Evolutionary conservation across 129 eudicot species (phyloP).

Genomic region (Lonicera japonica): DNA sequence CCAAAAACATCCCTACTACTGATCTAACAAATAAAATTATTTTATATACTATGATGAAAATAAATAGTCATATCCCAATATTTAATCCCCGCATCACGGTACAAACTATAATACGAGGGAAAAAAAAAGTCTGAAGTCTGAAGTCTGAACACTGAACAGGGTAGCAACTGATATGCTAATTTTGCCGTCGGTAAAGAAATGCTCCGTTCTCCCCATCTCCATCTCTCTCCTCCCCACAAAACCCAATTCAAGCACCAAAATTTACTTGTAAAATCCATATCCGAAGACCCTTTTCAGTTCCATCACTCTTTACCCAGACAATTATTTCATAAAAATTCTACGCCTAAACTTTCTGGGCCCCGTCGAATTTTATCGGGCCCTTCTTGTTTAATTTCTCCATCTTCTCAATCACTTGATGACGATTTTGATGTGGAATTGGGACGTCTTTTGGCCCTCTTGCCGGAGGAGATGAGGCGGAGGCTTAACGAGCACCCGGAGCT

Average conservation of each 20-base stretch:
- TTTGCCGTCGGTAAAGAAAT: conserved; percentile 54
- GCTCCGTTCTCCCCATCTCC: conserved; percentile 29
- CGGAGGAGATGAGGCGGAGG: conserved; percentile 78
- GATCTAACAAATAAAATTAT: too few species aligned
- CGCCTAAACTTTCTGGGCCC: neutral
- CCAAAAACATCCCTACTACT: too few species aligned
- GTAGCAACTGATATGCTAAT: conserved; percentile 15
- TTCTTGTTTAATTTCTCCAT: conserved; percentile 15
- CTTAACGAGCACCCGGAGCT: conserved; percentile 60
- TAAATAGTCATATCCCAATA: too few species aligned
- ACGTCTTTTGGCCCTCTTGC: conserved; percentile 57
- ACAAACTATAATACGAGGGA: too few species aligned
- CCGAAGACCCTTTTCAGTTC: conserved; percentile 20
- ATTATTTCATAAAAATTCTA: conserved; percentile 3
- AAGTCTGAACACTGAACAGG: conserved; percentile 3
- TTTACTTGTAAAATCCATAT: conserved; percentile 15
- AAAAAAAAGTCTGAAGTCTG: too few species aligned
- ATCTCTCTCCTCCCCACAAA: conserved; percentile 21
- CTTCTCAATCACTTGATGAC: conserved; percentile 23
- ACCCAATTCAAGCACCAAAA: neutral
- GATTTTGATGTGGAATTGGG: conserved; percentile 61
- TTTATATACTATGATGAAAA: too few species aligned
- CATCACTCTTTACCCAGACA: neutral
- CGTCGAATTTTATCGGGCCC: conserved; percentile 5
- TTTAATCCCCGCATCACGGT: too few species aligned